Evolutionary conservation across 129 eudicot species (phyloP).

Genomic region (Cynara cardunculus): DNA sequence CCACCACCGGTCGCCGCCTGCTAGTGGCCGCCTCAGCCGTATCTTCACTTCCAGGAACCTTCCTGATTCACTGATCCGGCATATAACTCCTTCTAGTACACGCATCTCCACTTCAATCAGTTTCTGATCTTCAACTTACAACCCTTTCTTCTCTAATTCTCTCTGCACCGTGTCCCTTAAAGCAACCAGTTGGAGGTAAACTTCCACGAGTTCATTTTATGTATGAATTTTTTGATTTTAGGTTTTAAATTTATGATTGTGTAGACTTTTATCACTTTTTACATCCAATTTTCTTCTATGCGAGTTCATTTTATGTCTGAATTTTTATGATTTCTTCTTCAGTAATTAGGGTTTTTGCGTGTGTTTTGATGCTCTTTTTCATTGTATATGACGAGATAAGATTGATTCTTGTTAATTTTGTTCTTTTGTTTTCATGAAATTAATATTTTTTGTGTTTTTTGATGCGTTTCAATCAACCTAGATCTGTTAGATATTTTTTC

Average conservation of each 20-base stretch:
- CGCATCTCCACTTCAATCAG: neutral
- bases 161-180: neutral
- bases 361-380: neutral
- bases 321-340: neutral
- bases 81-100: neutral
- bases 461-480: neutral
- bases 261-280: neutral
- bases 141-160: neutral
- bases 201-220: neutral
- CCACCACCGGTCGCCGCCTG: conserved; percentile 18
- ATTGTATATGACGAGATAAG: neutral
- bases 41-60: conserved; percentile 11
- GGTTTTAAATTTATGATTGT: neutral
- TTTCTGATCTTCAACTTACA: conserved; percentile 11
- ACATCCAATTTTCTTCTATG: neutral
- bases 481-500: conserved; percentile 13
- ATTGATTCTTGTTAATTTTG: neutral
- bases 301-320: conserved; percentile 2
- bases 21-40: conserved; percentile 7
- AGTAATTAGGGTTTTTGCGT: conserved; percentile 7
- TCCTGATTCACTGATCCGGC: conserved; percentile 9
- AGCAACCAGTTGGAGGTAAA: conserved; percentile 8
- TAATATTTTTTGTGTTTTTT: neutral
- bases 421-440: neutral
- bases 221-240: neutral